Evolutionary conservation across 371 early-diverging fungal species (phyloP).

Genomic region (Haplosporangium sp.): DNA sequence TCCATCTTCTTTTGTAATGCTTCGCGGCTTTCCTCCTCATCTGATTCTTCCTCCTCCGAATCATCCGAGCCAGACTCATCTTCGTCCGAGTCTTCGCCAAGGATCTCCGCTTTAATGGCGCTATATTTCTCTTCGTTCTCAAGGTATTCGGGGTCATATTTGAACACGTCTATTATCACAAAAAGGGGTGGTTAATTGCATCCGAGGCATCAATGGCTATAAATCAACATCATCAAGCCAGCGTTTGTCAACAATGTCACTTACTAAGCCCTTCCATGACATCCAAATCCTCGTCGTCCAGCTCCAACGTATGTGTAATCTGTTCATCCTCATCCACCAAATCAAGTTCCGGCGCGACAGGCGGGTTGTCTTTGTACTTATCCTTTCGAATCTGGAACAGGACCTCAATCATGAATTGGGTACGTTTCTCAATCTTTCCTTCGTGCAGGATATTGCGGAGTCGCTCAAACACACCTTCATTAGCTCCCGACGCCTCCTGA

Average conservation of each 20-base stretch:
- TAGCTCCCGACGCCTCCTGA: conserved; percentile 82
- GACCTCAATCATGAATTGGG: conserved; percentile 98
- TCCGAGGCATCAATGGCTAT: no score
- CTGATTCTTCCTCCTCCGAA: conserved; percentile 64
- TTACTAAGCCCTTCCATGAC: conserved; percentile 81
- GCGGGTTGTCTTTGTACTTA: conserved; percentile 89
- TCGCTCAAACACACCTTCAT: conserved; percentile 92
- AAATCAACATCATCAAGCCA: not conserved
- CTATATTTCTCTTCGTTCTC: conserved; percentile 88
- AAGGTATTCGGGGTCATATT: conserved; percentile 82
- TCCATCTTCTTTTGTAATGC: conserved; percentile 60
- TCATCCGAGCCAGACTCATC: conserved; percentile 62
- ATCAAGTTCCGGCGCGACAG: conserved; percentile 85
- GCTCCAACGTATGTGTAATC: conserved; percentile 88
- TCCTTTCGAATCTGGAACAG: conserved; percentile 95
- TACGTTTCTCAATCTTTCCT: conserved; percentile 92
- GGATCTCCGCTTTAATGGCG: conserved; percentile 86
- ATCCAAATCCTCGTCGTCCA: conserved; percentile 91
- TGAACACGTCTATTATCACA: conserved; percentile 73
- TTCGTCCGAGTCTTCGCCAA: conserved; percentile 79
- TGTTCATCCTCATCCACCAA: conserved; percentile 97
- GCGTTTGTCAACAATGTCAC: not conserved
- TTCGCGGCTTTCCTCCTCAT: conserved; percentile 57
- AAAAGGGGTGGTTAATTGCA: not conserved
- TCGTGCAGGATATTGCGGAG: conserved; percentile 95